Evolutionary conservation across 805 yeast genomes (phyloP).

Genomic region (Candida arabinofermentans): DNA sequence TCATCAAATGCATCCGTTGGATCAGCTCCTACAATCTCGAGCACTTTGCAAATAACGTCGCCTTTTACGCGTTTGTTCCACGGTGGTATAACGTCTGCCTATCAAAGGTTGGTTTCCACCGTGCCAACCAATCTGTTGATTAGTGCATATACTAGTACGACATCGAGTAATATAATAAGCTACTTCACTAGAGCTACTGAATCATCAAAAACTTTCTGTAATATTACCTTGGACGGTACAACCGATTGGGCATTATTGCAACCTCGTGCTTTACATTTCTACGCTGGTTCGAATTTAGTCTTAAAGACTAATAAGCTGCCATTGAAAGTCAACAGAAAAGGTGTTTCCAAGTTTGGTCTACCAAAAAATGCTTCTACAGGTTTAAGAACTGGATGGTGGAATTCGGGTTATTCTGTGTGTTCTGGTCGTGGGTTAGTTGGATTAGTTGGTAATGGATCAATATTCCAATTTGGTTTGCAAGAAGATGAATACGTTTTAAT

Average conservation of each 20-base stretch:
- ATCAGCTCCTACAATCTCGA: slow-evolving; percentile 23
- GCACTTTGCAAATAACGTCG: slow-evolving; percentile 30
- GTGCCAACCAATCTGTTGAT: slow-evolving; percentile 42
- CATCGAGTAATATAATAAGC: slow-evolving; percentile 4
- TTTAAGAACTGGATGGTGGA: slow-evolving; percentile 17
- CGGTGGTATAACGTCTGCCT: slow-evolving; percentile 43
- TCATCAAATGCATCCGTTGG: background rate
- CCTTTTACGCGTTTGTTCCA: slow-evolving; percentile 40
- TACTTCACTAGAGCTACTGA: slow-evolving; percentile 5
- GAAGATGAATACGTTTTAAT: slow-evolving; percentile 47
- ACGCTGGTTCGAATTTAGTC: slow-evolving; percentile 48
- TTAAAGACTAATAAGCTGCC: slow-evolving; percentile 40
- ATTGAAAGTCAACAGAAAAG: slow-evolving; percentile 31
- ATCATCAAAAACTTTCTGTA: slow-evolving; percentile 38
- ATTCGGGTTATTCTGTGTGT: slow-evolving; percentile 41
- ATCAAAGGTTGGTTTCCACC: slow-evolving; percentile 46
- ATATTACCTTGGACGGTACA: slow-evolving; percentile 50
- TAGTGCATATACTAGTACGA: slow-evolving; percentile 30
- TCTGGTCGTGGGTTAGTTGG: slow-evolving; percentile 59
- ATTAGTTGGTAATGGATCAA: slow-evolving; percentile 50
- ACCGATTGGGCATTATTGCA: slow-evolving; percentile 60
- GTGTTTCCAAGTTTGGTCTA: slow-evolving; percentile 23
- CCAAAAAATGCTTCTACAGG: slow-evolving; percentile 37
- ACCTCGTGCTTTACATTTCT: slow-evolving; percentile 44
- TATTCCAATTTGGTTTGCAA: slow-evolving; percentile 43